phyloP scores from a whole-genome alignment of 192 early-diverging fungal genomes.

The Pecoramyces ruminantium region DNA sequence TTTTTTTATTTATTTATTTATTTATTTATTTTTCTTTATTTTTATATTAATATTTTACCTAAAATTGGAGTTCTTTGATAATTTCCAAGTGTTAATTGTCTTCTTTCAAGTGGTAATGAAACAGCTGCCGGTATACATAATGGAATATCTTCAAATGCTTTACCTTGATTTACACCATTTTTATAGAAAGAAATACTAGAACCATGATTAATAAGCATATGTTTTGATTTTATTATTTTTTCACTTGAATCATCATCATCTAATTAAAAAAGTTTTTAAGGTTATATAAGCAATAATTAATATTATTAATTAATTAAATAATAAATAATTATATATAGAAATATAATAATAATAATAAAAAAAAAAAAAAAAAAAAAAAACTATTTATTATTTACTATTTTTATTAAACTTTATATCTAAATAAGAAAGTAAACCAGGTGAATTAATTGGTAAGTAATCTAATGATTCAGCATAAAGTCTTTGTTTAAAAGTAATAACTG shows the following conservation, averaged over 20 bases:
- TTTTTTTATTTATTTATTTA: too few relatives aligned
- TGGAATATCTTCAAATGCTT: conserved; percentile 29
- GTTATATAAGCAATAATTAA: too few relatives aligned
- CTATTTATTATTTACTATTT: neutral
- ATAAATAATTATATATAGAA: neutral
- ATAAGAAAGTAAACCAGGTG: neutral
- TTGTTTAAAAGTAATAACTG: conserved; percentile 15
- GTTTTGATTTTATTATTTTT: neutral
- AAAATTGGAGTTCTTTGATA: neutral
- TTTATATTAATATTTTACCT: neutral
- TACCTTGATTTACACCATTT: conserved; percentile 38
- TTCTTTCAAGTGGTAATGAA: neutral
- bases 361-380: neutral
- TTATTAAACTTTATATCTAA: neutral
- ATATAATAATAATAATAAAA: neutral
- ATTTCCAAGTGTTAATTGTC: neutral
- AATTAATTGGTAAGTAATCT: neutral
- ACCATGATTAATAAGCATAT: conserved; percentile 10
- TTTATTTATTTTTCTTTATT: too few relatives aligned
- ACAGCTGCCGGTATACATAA: conserved; percentile 13
- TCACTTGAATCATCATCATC: neutral
- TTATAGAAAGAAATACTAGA: conserved; percentile 46
- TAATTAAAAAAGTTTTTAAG: too few relatives aligned
- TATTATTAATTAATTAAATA: neutral
- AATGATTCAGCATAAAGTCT: neutral